These are phyloP conservation scores for Pythium pyrilobum DNA, from an alignment of 352 stramenopile species.

Conservation along the genomic window DNA sequence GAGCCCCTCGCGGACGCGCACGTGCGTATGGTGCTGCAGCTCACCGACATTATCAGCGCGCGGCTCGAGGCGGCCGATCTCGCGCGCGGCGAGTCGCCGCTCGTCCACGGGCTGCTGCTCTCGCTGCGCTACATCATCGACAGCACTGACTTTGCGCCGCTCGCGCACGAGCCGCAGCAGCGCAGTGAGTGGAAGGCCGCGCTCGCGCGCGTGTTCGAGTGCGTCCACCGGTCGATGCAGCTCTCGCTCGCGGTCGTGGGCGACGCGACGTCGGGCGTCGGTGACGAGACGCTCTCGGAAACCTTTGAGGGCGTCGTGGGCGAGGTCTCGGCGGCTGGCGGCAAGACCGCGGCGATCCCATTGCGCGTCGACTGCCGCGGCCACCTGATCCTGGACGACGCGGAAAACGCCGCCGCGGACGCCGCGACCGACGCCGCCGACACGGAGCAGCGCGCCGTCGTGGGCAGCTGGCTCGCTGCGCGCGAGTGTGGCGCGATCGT, in stretches of 20 bases:
- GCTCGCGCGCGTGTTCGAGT: conserved; percentile 42
- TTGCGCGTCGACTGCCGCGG: conserved; percentile 75
- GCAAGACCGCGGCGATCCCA: conserved; percentile 41
- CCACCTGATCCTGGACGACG: conserved; percentile 65
- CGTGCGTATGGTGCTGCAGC: conserved; percentile 50
- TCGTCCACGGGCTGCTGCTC: conserved; percentile 75
- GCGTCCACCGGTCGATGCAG: conserved; percentile 57
- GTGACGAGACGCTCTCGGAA: conserved; percentile 56
- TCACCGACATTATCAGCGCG: conserved; percentile 42
- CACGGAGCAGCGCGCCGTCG: conserved; percentile 67
- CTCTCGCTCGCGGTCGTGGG: conserved; percentile 65
- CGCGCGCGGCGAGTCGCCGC: conserved; percentile 43
- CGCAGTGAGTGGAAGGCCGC: conserved; percentile 35
- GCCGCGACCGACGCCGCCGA: conserved; percentile 42
- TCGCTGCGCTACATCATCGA: conserved; percentile 76
- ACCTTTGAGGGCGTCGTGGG: conserved; percentile 57
- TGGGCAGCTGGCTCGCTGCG: conserved; percentile 83
- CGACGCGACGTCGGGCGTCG: conserved; percentile 61
- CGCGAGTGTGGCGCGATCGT: conserved; percentile 79
- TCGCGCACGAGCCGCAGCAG: no score
- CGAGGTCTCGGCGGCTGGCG: conserved; percentile 54
- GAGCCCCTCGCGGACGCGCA: conserved; percentile 12
- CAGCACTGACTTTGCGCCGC: conserved; percentile 35
- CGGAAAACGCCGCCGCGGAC: neutral
- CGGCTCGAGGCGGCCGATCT: conserved; percentile 32